These are phyloP conservation scores for Luffa acutangula DNA, from an alignment of 306 rosid species.

Conservation along the genomic window DNA sequence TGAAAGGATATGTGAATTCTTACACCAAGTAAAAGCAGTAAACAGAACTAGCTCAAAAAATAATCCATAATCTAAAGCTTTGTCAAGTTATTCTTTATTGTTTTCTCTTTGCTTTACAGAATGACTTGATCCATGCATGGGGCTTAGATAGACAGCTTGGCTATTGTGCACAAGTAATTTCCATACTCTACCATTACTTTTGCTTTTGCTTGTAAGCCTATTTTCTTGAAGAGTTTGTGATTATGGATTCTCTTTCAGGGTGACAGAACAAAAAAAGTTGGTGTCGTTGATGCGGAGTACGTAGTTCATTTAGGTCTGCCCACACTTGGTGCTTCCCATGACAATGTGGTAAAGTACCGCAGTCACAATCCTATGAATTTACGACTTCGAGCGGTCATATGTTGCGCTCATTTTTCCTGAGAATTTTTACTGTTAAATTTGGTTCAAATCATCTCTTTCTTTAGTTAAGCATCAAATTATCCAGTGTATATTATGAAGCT, in stretches of 20 bases:
- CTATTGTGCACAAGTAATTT: conserved; percentile 81
- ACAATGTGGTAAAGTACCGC: conserved; percentile 35
- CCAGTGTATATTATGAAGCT: background rate
- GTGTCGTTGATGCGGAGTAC: conserved; percentile 78
- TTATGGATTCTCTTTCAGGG: conserved; percentile 46
- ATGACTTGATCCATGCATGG: conserved; percentile 96
- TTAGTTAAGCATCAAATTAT: background rate
- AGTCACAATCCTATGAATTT: background rate
- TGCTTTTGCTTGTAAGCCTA: background rate
- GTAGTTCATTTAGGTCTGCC: conserved; percentile 81
- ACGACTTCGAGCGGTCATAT: background rate
- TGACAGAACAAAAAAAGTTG: conserved; percentile 56
- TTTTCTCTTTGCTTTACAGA: conserved; percentile 36
- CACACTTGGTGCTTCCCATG: conserved; percentile 65
- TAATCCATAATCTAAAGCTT: too few species aligned
- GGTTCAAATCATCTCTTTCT: background rate
- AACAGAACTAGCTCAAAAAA: too few species aligned
- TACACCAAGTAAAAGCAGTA: too few species aligned
- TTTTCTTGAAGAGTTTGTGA: conserved; percentile 3
- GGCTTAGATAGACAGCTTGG: conserved; percentile 84
- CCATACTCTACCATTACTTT: background rate
- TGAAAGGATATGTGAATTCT: too few species aligned
- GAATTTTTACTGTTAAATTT: background rate
- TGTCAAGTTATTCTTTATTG: background rate
- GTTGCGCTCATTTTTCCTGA: background rate